These are phyloP conservation scores for Camellia granthamiana DNA, from an alignment of 148 eudicot genomes.

Conservation along the genomic window DNA sequence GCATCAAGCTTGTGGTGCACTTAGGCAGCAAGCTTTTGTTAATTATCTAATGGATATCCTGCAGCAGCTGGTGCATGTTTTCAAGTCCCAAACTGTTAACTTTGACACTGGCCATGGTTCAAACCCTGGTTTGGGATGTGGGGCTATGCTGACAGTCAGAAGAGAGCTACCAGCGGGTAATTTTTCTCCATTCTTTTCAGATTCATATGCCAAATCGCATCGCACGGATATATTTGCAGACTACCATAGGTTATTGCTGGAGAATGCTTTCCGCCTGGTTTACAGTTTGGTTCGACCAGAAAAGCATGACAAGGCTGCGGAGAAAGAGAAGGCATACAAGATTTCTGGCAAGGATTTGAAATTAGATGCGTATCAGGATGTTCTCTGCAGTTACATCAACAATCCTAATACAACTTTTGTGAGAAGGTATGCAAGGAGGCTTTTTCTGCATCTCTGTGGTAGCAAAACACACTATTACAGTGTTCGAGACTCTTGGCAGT, in stretches of 20 bases:
- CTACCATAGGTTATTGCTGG: conserved; percentile 89
- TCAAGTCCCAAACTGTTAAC: conserved; percentile 65
- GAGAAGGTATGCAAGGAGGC: conserved; percentile 93
- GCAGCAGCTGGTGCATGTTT: conserved; percentile 89
- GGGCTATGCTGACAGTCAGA: conserved; percentile 81
- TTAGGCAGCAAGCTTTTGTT: conserved; percentile 87
- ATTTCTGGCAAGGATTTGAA: conserved; percentile 76
- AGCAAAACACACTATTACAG: conserved; percentile 98
- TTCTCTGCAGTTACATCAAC: conserved; percentile 95
- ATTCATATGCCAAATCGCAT: conserved; percentile 94
- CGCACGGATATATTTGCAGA: conserved; percentile 84
- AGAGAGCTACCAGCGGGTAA: conserved; percentile 99
- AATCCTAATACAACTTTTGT: conserved; percentile 83
- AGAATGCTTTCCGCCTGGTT: conserved; percentile 85
- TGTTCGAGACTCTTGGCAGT: conserved; percentile 95
- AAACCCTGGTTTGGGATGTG: conserved; percentile 87
- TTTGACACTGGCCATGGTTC: conserved; percentile 54
- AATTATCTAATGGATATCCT: conserved; percentile 94
- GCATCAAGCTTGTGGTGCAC: conserved; percentile 74
- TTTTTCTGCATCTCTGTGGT: conserved; percentile 96
- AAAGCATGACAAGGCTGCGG: conserved; percentile 87
- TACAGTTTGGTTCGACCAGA: conserved; percentile 97
- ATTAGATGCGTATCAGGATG: conserved; percentile 98
- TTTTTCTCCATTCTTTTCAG: conserved; percentile 94
- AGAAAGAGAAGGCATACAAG: conserved; percentile 80